Base-by-base conservation (phyloP, 2,329 filamentous ascomycete genomes). In the Xylariaceae sp. region DNA sequence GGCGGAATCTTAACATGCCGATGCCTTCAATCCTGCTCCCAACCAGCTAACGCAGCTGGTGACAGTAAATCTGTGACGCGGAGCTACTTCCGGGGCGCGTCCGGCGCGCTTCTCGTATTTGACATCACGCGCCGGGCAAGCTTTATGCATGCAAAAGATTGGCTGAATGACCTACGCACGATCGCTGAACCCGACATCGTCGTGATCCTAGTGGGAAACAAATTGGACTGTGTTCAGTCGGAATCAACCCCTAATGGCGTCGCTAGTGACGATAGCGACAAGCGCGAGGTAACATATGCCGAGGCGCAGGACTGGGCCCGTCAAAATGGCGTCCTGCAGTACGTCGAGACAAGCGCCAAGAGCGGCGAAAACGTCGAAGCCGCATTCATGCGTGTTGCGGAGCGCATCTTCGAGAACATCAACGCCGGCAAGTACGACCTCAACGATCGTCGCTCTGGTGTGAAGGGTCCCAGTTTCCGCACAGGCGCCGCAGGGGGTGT, bases 151-250 rank as follows among this genome's bases (percentile, higher is more conserved):
- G 92, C 89, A 51, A 95, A 89, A 30, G 86, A 90, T 72, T 99
- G 94, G 94, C 84, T 97, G 42, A 85, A 92, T 66, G 94, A 99
- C 74, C 79, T 99, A 60, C 85, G 91, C 40, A 89, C 94, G 70
- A 96, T 97, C 64, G 94, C 94, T 47, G 94, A 97, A 72, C 89
- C 94, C 21, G 89, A 94, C 66, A 96, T 97, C 60, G 89, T 96
- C 43, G 89, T 97, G 15, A 86, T 99, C 18, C 76, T 99, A 5
- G 94, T 99, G 5, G 94, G 94, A 40, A 99, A 99, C 75, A 99
- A 99, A 73, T 84, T 84, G 32, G 94, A 99, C 72, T 77, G 97
- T 40, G 84, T 88, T 0, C 75, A 77, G 46, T 47, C 53, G 6
- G 55, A 54, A 55, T 62, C 53, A 19, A 15, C n/a, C 1, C 12